phyloP scores from a whole-genome alignment of 768 basidiomycete genomes.

The Kwoniella botswanensis region DNA sequence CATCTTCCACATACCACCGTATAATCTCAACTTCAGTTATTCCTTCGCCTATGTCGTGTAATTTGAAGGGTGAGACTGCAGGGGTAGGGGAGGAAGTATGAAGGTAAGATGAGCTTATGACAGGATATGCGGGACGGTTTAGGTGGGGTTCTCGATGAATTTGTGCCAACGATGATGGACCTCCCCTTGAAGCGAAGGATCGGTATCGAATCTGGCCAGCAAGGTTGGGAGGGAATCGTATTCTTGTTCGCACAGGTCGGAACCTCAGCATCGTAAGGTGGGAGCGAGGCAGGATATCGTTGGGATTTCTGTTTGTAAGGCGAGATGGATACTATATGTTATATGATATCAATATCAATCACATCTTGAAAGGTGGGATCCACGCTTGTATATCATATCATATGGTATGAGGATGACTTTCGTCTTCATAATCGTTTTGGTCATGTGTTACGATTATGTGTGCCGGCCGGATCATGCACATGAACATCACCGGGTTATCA shows the following conservation, averaged over 20 bases:
- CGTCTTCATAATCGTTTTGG: no score
- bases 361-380: not conserved
- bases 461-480: constrained; percentile 16
- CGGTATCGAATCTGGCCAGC: not conserved
- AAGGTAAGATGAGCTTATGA: not conserved
- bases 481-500: not conserved
- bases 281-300: no score
- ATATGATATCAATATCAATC: no score
- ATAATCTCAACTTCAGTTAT: constrained; percentile 53
- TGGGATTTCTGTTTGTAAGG: no score
- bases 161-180: no score
- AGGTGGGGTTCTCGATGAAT: not conserved
- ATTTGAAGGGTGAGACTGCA: constrained; percentile 45
- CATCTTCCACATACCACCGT: constrained; percentile 47
- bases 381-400: not conserved
- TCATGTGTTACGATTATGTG: not conserved
- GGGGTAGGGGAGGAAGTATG: not conserved
- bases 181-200: no score
- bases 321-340: no score
- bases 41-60: constrained; percentile 55
- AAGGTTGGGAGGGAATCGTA: not conserved
- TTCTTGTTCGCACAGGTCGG: no score
- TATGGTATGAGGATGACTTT: not conserved
- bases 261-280: no score
- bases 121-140: not conserved